phyloP scores from a whole-genome alignment of 345 rosid species.

The Pseudoturritis turrita region DNA sequence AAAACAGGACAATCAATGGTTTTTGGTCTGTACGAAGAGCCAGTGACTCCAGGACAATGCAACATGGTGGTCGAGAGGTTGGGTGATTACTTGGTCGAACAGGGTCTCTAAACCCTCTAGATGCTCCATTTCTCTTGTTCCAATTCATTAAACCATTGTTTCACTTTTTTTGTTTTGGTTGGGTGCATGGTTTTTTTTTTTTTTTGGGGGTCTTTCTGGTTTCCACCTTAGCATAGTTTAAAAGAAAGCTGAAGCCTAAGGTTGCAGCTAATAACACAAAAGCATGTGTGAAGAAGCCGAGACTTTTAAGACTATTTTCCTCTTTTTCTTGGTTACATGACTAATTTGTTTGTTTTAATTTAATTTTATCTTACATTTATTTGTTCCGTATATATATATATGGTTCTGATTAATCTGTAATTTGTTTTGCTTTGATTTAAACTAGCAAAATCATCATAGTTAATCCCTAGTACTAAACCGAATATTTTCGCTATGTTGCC shows the following conservation, averaged over 20 bases:
- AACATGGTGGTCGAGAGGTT: constrained; percentile 86
- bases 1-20: constrained; percentile 70
- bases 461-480: no score
- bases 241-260: constrained; percentile 7
- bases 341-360: background rate
- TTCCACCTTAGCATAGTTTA: constrained; percentile 6
- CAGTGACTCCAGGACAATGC: constrained; percentile 82
- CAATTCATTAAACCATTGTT: constrained; percentile 1
- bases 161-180: background rate
- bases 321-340: constrained; percentile 8
- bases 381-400: background rate
- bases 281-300: background rate
- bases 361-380: background rate
- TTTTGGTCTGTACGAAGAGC: constrained; percentile 72
- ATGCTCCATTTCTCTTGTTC: background rate
- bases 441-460: background rate
- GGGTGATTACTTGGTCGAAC: constrained; percentile 79
- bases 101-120: constrained; percentile 44
- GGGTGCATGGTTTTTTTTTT: constrained; percentile 1
- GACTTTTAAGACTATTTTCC: background rate
- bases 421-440: background rate
- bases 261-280: constrained; percentile 21
- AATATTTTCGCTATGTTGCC: background rate
- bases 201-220: background rate
- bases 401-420: background rate